Percentiles rank a stretch among this genome's conserved stretches.
phyloP scores from a whole-genome alignment of 2,329 filamentous ascomycete species.

The Claviceps africana region DNA sequence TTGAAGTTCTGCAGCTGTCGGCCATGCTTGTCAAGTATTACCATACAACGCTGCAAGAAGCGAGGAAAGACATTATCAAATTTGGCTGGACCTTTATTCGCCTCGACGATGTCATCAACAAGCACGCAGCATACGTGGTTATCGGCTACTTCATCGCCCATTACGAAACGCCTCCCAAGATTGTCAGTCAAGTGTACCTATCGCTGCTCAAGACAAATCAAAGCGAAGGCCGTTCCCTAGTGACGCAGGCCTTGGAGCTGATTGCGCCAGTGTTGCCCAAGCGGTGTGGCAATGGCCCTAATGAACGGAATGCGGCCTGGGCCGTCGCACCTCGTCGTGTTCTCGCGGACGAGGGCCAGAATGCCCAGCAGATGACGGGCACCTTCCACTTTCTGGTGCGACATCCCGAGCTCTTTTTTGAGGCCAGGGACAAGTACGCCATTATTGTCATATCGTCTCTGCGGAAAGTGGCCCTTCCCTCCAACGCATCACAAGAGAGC shows the following conservation, averaged over 20 bases:
- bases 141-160: conserved; percentile 96
- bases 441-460: conserved; percentile 79
- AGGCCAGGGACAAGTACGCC: conserved; percentile 82
- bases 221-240: conserved; percentile 80
- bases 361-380: conserved; percentile 87
- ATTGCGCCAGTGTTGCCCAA: conserved; percentile 90
- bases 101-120: conserved; percentile 98
- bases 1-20: conserved; percentile 90
- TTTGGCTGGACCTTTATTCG: conserved; percentile 98
- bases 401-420: conserved; percentile 87
- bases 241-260: conserved; percentile 87
- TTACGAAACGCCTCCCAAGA: conserved; percentile 92
- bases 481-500: conserved; percentile 76
- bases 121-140: conserved; percentile 92
- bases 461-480: conserved; percentile 71
- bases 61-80: conserved; percentile 95
- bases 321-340: conserved; percentile 82
- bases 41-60: conserved; percentile 72
- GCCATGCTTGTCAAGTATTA: conserved; percentile 94
- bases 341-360: conserved; percentile 83
- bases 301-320: conserved; percentile 72
- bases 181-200: conserved; percentile 88
- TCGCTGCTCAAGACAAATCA: conserved; percentile 85
- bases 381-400: conserved; percentile 95
- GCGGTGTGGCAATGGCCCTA: conserved; percentile 54